These are phyloP conservation scores for Aurinia saxatilis DNA, from an alignment of 345 rosid species.

Conservation along the genomic window DNA sequence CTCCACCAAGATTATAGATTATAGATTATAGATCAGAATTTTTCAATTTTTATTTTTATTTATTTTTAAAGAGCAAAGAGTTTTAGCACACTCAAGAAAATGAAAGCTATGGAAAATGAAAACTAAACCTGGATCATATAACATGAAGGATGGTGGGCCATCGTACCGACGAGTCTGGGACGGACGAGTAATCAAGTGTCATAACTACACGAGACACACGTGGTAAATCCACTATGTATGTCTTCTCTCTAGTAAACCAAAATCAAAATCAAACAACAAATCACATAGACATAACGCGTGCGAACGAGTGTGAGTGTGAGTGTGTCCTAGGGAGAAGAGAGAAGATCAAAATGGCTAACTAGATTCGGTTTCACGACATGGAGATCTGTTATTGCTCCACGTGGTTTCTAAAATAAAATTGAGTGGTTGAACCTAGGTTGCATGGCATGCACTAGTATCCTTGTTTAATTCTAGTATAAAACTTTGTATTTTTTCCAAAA, in stretches of 20 bases:
- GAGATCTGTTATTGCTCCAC: too few species aligned
- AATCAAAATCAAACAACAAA: neutral
- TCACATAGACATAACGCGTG: neutral
- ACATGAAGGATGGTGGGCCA: constrained; percentile 9
- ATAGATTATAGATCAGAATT: too few species aligned
- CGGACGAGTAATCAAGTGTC: constrained; percentile 11
- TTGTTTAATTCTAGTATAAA: too few species aligned
- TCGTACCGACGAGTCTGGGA: constrained; percentile 5
- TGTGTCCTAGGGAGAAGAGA: neutral
- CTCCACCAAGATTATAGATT: too few species aligned
- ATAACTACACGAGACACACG: constrained; percentile 5
- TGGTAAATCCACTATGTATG: neutral
- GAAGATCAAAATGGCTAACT: neutral
- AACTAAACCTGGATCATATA: neutral
- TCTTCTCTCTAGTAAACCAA: neutral
- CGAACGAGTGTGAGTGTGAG: neutral
- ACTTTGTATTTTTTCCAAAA: too few species aligned
- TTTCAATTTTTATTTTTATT: too few species aligned
- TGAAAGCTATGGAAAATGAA: neutral
- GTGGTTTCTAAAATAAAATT: too few species aligned
- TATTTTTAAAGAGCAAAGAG: too few species aligned
- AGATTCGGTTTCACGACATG: neutral
- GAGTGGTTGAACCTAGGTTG: too few species aligned
- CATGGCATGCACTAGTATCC: too few species aligned
- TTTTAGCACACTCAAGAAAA: neutral